These are phyloP conservation scores for Chaetomium olivaceum DNA, from an alignment of 2,329 filamentous ascomycete species.

Conservation along the genomic window DNA sequence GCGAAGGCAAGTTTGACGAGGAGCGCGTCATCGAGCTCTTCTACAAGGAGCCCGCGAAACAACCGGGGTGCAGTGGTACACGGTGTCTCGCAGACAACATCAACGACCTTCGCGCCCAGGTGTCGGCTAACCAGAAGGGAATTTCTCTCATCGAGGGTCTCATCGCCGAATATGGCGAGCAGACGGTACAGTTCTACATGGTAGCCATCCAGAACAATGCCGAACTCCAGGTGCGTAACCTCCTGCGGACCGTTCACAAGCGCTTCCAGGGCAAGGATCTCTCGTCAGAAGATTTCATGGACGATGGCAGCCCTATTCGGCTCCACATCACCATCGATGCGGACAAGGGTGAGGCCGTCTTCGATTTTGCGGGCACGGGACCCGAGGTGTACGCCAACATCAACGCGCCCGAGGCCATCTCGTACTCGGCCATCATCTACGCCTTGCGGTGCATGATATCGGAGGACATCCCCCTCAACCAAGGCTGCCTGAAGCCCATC, in stretches of 20 bases:
- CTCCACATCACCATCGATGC: slow-evolving; percentile 75
- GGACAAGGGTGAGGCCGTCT: slow-evolving; percentile 71
- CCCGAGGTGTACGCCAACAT: slow-evolving; percentile 75
- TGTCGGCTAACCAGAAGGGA: slow-evolving; percentile 83
- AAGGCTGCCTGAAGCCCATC: slow-evolving; percentile 78
- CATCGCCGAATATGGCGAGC: slow-evolving; percentile 75
- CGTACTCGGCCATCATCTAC: slow-evolving; percentile 81
- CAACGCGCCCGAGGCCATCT: slow-evolving; percentile 77
- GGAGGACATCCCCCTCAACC: slow-evolving; percentile 82
- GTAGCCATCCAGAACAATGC: slow-evolving; percentile 78
- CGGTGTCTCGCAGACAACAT: slow-evolving; percentile 80
- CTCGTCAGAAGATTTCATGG: slow-evolving; percentile 78
- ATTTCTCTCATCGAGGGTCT: slow-evolving; percentile 74
- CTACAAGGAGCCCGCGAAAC: slow-evolving; percentile 70
- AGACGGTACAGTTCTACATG: slow-evolving; percentile 83
- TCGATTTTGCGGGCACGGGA: slow-evolving; percentile 75
- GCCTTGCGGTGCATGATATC: slow-evolving; percentile 77
- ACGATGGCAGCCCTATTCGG: slow-evolving; percentile 77
- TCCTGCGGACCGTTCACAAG: slow-evolving; percentile 70
- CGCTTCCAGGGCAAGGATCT: slow-evolving; percentile 71
- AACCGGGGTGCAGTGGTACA: slow-evolving; percentile 75
- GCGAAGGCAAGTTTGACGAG: slow-evolving; percentile 76
- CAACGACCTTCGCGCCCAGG: slow-evolving; percentile 83
- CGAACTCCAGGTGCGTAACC: slow-evolving; percentile 69
- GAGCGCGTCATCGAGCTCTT: slow-evolving; percentile 70